Evolutionary conservation across 257 asterid species (phyloP).

Genomic region (Solanum ossicruentum): DNA sequence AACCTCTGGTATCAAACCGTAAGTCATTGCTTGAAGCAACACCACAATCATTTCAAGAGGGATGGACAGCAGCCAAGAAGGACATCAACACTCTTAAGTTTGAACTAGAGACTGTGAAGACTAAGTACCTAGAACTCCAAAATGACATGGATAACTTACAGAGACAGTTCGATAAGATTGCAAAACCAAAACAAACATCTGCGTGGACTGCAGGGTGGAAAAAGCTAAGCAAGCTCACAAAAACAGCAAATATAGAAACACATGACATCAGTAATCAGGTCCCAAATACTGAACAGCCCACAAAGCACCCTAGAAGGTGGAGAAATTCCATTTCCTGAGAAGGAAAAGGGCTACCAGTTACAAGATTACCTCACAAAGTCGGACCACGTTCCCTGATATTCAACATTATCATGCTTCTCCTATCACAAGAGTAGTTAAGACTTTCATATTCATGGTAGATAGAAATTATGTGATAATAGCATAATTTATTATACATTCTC

Average conservation of each 20-base stretch:
- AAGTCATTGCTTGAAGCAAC: constrained; percentile 81
- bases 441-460: not conserved
- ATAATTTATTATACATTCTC: not conserved
- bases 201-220: constrained; percentile 84
- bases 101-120: constrained; percentile 65
- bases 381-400: not conserved
- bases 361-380: not conserved
- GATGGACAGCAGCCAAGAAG: constrained; percentile 89
- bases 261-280: constrained; percentile 23
- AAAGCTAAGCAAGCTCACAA: constrained; percentile 57
- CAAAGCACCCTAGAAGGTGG: constrained; percentile 72
- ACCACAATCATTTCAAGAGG: constrained; percentile 93
- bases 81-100: constrained; percentile 86
- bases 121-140: constrained; percentile 70
- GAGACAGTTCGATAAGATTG: constrained; percentile 60
- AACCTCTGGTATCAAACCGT: constrained; percentile 51
- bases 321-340: constrained; percentile 82
- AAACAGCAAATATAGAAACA: constrained; percentile 26
- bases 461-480: not conserved
- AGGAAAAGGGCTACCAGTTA: not conserved
- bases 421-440: not conserved
- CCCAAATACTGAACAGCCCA: constrained; percentile 25
- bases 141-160: constrained; percentile 59
- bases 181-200: constrained; percentile 52
- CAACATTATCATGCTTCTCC: not conserved